Conservation (phyloP, 305 asterid species). For the Euphrasia arctica region DNA sequence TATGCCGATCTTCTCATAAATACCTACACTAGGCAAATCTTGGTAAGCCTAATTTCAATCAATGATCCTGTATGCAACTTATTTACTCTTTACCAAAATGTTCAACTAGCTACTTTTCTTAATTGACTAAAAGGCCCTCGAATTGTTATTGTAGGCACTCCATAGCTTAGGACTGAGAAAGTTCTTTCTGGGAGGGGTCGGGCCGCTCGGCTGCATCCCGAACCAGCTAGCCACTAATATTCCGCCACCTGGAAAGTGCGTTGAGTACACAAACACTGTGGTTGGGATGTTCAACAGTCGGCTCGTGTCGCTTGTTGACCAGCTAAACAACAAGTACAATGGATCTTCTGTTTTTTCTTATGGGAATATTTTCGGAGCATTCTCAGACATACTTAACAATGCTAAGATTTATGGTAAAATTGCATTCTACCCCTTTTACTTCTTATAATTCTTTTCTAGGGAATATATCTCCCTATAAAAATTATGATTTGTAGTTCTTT, state of each 20-base stretch:
- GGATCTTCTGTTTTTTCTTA: slow-evolving; percentile 52
- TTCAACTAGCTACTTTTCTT: background rate
- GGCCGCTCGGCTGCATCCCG: slow-evolving; percentile 84
- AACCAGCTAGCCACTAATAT: slow-evolving; percentile 47
- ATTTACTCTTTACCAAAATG: background rate
- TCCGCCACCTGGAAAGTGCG: slow-evolving; percentile 49
- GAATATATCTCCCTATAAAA: too few species aligned
- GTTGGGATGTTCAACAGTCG: slow-evolving; percentile 44
- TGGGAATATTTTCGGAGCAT: slow-evolving; percentile 57
- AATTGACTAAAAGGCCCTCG: too few species aligned
- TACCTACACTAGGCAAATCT: slow-evolving; percentile 45
- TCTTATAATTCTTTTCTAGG: background rate
- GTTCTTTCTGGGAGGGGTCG: slow-evolving; percentile 58
- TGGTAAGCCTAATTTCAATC: slow-evolving; percentile 31
- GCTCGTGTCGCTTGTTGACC: slow-evolving; percentile 45
- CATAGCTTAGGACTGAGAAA: slow-evolving; percentile 55
- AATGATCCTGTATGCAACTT: background rate
- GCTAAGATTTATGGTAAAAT: slow-evolving; percentile 45
- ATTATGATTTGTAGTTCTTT: too few species aligned
- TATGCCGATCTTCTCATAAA: slow-evolving; percentile 58
- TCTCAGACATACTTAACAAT: slow-evolving; percentile 48
- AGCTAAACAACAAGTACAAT: slow-evolving; percentile 39
- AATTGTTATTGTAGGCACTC: slow-evolving; percentile 37
- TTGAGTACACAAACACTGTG: slow-evolving; percentile 37
- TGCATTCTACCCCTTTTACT: background rate